A percentile compares a stretch with the other conserved stretches of the same genome.
These are phyloP conservation scores for Claviceps sp. DNA, from an alignment of 2,329 filamentous ascomycete species.

Conservation along the genomic window DNA sequence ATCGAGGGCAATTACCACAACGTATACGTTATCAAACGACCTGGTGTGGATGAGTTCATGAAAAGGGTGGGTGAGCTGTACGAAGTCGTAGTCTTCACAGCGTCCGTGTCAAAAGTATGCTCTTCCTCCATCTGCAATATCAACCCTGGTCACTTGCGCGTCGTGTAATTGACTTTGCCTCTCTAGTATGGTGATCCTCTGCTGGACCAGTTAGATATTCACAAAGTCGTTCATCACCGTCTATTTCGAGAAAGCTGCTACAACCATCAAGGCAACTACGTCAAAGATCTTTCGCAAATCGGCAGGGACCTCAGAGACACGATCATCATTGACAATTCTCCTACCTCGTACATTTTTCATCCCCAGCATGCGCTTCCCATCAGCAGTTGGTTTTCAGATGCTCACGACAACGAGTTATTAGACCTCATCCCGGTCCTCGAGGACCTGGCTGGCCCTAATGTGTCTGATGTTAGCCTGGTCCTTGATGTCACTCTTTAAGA, in stretches of 20 bases:
- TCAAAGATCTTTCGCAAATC: slow-evolving; percentile 96
- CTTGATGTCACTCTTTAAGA: slow-evolving; percentile 73
- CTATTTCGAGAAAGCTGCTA: slow-evolving; percentile 98
- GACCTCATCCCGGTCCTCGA: slow-evolving; percentile 97
- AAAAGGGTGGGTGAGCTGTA: slow-evolving; percentile 95
- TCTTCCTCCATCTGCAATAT: background rate
- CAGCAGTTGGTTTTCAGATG: slow-evolving; percentile 99
- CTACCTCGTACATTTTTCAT: slow-evolving; percentile 98
- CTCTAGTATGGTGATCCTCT: slow-evolving; percentile 84
- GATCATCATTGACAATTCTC: slow-evolving; percentile 99
- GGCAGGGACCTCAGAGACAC: slow-evolving; percentile 92
- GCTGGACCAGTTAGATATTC: slow-evolving; percentile 91
- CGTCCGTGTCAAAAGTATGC: slow-evolving; percentile 86
- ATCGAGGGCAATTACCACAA: slow-evolving; percentile 99
- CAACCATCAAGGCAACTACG: slow-evolving; percentile 98
- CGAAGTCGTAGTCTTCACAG: slow-evolving; percentile 96
- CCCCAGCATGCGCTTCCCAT: slow-evolving; percentile 97
- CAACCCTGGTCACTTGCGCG: slow-evolving; percentile 6
- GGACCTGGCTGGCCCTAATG: slow-evolving; percentile 78
- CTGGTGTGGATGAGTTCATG: slow-evolving; percentile 98
- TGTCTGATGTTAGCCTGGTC: slow-evolving; percentile 92
- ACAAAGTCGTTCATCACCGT: slow-evolving; percentile 89
- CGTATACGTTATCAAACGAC: slow-evolving; percentile 97
- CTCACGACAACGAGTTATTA: slow-evolving; percentile 95
- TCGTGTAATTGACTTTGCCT: slow-evolving; percentile 6